Conservation (phyloP, 1,284 basidiomycete species). For the Austroboletus novae-zelandiae region DNA sequence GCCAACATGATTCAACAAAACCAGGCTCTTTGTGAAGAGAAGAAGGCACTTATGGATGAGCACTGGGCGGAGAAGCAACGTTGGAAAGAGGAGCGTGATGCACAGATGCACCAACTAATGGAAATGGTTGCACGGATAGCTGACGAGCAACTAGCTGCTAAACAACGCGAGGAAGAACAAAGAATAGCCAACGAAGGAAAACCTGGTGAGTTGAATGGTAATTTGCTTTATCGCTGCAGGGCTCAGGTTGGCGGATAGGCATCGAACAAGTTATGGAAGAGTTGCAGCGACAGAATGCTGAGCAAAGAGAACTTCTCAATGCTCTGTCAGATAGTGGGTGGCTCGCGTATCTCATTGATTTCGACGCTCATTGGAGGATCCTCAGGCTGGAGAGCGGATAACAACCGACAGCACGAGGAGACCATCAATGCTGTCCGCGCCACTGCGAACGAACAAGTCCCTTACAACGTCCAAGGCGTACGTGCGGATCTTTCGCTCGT, state of each 20-base stretch:
- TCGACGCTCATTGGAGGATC: not conserved
- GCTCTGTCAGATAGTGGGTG: slow-evolving; percentile 49
- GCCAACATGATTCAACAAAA: slow-evolving; percentile 67
- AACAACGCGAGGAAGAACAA: slow-evolving; percentile 43
- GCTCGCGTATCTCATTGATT: not conserved
- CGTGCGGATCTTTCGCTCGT: not conserved
- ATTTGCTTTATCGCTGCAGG: not conserved
- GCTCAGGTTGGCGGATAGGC: slow-evolving; percentile 30
- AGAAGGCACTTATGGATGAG: slow-evolving; percentile 54
- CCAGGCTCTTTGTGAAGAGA: slow-evolving; percentile 51
- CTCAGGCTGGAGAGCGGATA: slow-evolving; percentile 59
- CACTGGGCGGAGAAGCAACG: slow-evolving; percentile 54
- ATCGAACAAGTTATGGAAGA: slow-evolving; percentile 49
- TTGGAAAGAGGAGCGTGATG: slow-evolving; percentile 52
- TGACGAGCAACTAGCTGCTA: slow-evolving; percentile 52
- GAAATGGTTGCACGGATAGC: slow-evolving; percentile 55
- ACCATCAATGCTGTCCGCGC: slow-evolving; percentile 56
- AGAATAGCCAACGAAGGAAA: slow-evolving; percentile 49
- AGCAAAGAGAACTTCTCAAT: slow-evolving; percentile 46
- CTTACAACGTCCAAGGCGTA: slow-evolving; percentile 71
- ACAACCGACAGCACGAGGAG: slow-evolving; percentile 53
- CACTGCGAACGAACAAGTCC: slow-evolving; percentile 64
- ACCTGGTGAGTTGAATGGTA: slow-evolving; percentile 39
- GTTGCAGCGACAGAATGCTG: slow-evolving; percentile 41
- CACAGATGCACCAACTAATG: slow-evolving; percentile 45